Base-by-base conservation (phyloP, 2,329 filamentous ascomycete genomes). In the Sporothrix brasiliensis region DNA sequence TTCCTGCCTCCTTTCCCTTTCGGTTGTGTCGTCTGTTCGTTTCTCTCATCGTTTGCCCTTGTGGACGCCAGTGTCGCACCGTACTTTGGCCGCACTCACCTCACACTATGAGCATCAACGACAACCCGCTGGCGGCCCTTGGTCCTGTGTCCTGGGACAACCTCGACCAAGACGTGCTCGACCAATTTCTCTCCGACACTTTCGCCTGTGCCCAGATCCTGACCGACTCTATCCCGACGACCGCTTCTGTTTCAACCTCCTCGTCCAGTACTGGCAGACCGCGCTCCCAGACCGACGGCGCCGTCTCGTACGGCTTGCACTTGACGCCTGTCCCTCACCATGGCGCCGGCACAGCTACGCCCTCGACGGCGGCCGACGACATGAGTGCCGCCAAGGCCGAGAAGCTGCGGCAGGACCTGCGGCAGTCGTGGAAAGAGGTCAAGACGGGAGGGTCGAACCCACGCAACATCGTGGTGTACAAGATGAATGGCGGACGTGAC, bases 381-480 rank as follows among this genome's bases (percentile, higher is more conserved):
- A 69, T 21, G 39, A 49, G 81, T 21, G 85, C 82, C 24, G 85
- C 83, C 9, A 83, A 86, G 67, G 79, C 82, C 7, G 61, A 74
- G 13, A 66, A 41, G 44, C 41, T 58, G 3, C 47, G 58, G 44
- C 82, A 82, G 39, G 81, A 85, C 24, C 81, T 97, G n/a, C 88
- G 89, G 71, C 91, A 91, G 76, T 87, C 92, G 79, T 97, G 94
- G 93, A 97, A 96, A 79, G 91, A 93, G 54, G 81, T 94, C 76
- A 94, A 93, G 79, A 80, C 92, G 69, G 88, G 85, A 54, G 56
- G 54, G 13, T 90, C 94, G 24, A 95, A 96, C 76, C 91, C 92
- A 0, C 83, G 92, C 10, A 88, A 86, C 0, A 89, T 97, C 73
- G 85, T 84, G 69, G 88, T 97, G 30, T 97, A 91, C 81, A 97